Percentiles rank a stretch among this genome's conserved stretches.
Evolutionary conservation across 2,329 filamentous ascomycete species (phyloP).

Genomic region (Xylaria multiplex): DNA sequence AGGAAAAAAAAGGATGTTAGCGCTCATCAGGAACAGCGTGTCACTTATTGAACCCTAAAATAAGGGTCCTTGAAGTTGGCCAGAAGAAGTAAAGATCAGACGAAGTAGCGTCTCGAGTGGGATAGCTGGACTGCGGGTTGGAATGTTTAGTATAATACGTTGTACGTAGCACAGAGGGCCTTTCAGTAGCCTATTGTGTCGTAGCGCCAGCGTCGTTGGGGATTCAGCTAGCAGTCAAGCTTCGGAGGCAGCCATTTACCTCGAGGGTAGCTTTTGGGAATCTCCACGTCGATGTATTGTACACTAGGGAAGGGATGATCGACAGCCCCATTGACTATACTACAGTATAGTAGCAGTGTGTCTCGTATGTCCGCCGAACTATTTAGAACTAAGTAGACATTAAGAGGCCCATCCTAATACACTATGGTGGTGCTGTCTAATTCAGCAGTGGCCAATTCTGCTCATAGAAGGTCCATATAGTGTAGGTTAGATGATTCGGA

Average conservation of each 20-base stretch:
- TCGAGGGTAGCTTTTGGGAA: neutral
- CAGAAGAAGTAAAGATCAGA: conserved; percentile 1
- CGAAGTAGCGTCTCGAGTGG: neutral
- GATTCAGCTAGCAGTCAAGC: neutral
- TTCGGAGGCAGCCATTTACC: neutral
- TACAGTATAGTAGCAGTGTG: neutral
- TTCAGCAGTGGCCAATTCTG: neutral
- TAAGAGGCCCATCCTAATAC: neutral
- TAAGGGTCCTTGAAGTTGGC: conserved; percentile 15
- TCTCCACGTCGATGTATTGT: neutral
- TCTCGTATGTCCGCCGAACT: neutral
- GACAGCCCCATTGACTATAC: neutral
- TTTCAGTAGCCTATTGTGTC: neutral
- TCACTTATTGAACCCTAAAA: conserved; percentile 15
- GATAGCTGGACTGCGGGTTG: neutral
- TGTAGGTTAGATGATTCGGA: too few species aligned
- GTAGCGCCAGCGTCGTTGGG: neutral
- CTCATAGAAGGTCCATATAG: neutral
- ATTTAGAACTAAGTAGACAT: neutral
- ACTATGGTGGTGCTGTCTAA: neutral
- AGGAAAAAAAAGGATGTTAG: neutral
- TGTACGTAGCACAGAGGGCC: neutral
- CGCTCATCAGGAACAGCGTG: neutral
- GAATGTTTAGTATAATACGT: neutral
- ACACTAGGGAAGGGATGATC: neutral